Base-by-base conservation (phyloP, 169 alveolate genomes). In the Eimeria tenella region DNA sequence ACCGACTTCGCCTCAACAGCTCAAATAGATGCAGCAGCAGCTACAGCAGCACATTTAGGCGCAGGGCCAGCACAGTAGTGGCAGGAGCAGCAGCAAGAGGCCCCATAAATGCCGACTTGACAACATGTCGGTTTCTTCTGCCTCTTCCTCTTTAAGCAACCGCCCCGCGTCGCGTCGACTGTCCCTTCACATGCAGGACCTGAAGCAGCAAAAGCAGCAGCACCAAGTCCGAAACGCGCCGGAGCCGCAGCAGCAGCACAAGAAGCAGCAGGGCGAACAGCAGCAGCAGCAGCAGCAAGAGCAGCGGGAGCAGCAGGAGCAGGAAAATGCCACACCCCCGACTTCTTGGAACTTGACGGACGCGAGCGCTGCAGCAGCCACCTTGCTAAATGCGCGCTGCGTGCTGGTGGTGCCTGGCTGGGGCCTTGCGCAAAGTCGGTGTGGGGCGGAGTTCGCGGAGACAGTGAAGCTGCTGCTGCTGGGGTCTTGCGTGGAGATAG, bases 321-420 rank as follows among this genome's bases (percentile, higher is more conserved):
- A 49, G 50, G 25, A n/a, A 8, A 25, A 10, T 49, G 63, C 21
- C 19, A 13, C 13, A 31, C 10, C 19, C n/a, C 91, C 42, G 52
- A 79, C 86, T 42, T 75, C n/a, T 21, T 86, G 81, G 19, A 42
- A 56, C 4, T 13, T 62, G 9, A 42, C 63, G 55, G 55, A 42
- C 25, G 79, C 94, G 31, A 97, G 96, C 25, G 86, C 96, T 50
- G 98, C 96, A 52, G 98, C 97, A n/a, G 97, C 97, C 55, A 88
- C 93, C 77, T 95, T 98, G 79, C 92, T 95, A 3, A 90, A 96
- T 60, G 96, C 98, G 25, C 89, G 96, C 93, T 81, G 95, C 50
- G 97, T 98, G 31, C 92, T 98, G 49, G 96, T 98, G 82, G 98
- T 97, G 5, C 99, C 99, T 56, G 99, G 99, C 13, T 98, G 97